phyloP scores from a whole-genome alignment of 1,284 basidiomycete genomes.

The Uromyces viciae-fabae region DNA sequence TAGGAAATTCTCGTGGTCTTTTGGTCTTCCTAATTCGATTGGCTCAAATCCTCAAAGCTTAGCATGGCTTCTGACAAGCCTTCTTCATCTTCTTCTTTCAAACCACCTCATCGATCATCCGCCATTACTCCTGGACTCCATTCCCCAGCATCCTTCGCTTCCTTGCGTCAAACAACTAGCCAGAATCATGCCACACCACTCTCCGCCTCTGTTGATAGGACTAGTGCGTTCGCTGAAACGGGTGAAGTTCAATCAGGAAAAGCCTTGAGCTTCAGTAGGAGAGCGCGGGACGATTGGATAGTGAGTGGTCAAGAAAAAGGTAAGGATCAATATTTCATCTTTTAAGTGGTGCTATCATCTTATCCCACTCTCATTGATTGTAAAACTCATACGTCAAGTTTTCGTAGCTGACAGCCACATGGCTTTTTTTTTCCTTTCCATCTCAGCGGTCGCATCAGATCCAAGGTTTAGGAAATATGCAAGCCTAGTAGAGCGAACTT shows the following conservation, averaged over 20 bases:
- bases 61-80: conserved; percentile 30
- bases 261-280: conserved; percentile 38
- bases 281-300: conserved; percentile 45
- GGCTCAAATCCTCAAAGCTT: too few relatives aligned
- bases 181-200: conserved; percentile 29
- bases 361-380: background rate
- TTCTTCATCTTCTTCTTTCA: conserved; percentile 12
- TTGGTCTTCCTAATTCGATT: too few relatives aligned
- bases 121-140: conserved; percentile 25
- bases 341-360: background rate
- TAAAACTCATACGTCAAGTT: background rate
- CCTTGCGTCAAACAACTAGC: conserved; percentile 15
- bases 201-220: conserved; percentile 41
- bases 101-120: background rate
- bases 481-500: conserved; percentile 81
- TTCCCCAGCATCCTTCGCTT: conserved; percentile 32
- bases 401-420: too few relatives aligned
- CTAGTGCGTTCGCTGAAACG: conserved; percentile 41
- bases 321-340: background rate
- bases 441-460: conserved; percentile 59
- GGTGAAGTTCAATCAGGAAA: conserved; percentile 36
- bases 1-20: too few relatives aligned
- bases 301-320: conserved; percentile 43
- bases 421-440: background rate
- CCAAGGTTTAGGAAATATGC: conserved; percentile 96